Evolutionary conservation across 148 eudicot genomes (phyloP).

Genomic region (Silene latifolia): DNA sequence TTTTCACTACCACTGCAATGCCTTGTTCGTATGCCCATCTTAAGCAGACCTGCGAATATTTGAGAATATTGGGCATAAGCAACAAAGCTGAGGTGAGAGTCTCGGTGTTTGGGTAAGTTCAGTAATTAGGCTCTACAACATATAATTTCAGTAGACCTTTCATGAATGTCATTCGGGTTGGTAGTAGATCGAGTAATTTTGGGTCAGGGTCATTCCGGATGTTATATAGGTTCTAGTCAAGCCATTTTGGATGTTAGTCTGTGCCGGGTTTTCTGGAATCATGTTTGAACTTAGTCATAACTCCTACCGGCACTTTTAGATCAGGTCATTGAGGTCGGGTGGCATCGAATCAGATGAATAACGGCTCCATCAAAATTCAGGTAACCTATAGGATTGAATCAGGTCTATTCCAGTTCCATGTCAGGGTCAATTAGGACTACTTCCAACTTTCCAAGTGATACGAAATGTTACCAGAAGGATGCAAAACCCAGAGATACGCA

Average conservation of each 20-base stretch:
- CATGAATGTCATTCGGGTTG: too few relatives aligned
- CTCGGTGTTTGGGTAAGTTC: too few relatives aligned
- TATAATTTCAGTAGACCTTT: too few relatives aligned
- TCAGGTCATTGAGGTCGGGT: too few relatives aligned
- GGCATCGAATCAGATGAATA: too few relatives aligned
- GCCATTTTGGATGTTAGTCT: neutral
- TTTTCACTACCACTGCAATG: conserved; percentile 51
- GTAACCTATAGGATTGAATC: neutral
- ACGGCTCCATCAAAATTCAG: too few relatives aligned
- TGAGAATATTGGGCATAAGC: neutral
- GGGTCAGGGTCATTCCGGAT: neutral
- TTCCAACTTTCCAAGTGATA: neutral
- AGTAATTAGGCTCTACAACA: too few relatives aligned
- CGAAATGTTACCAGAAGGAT: too few relatives aligned
- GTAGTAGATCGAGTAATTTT: too few relatives aligned
- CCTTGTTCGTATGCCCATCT: conserved; percentile 84
- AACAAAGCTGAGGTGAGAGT: neutral
- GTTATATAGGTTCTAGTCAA: too few relatives aligned
- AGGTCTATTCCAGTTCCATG: neutral
- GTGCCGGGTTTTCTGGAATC: neutral
- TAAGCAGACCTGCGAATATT: conserved; percentile 48
- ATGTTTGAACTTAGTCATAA: neutral
- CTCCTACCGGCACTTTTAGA: neutral
- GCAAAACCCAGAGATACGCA: neutral
- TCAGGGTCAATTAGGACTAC: too few relatives aligned